Evolutionary conservation across 305 asterid species (phyloP), one percentile per base, ranked within the genome.

Genomic region (Solanum aculeatissimum): DNA sequence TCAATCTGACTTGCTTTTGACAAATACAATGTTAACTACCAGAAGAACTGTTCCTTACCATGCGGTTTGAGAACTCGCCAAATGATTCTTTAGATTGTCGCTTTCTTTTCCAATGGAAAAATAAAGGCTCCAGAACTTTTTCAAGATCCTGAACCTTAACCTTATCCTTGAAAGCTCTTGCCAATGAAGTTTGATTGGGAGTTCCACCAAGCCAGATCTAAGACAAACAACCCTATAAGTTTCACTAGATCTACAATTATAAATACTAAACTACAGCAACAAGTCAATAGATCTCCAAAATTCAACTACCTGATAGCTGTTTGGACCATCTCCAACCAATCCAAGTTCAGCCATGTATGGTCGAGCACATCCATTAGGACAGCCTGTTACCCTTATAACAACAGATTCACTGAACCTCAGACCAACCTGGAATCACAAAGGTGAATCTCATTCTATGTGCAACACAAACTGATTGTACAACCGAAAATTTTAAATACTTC

Each of bases 281-380:
- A 53, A 53, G 49, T 11, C 83, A 19, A 53, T 29, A 78, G 83
- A 53, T n/a, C 83, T 78, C 29, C 16, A 29, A 53, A 29, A 78
- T 70, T 40, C 69, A 47, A n/a, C 45, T 88, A 95, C 99, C 98
- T 96, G 99, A 86, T 96, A 96, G 88, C 98, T 93, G 83, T 96
- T 96, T 81, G 99, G 97, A 74, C 97, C 99, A 89, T 93, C 98
- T 74, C 99, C 99, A 71, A 96, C 98, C 84, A 96, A 90, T 81
- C 98, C 99, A 51, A 96, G 97, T 89, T 96, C 99, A 92, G 99
- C 99, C 99, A 96, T 93, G 92, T 96, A 96, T 6, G 99, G 98
- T 87, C 99, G 91, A 75, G 98, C 98, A 88, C 99, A 96, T 16
- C 99, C 99, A 87, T 96, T 96, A 72, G 99, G 99, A 90, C 99